phyloP scores from a whole-genome alignment of 805 yeast species.

The Starmerella apicola region DNA sequence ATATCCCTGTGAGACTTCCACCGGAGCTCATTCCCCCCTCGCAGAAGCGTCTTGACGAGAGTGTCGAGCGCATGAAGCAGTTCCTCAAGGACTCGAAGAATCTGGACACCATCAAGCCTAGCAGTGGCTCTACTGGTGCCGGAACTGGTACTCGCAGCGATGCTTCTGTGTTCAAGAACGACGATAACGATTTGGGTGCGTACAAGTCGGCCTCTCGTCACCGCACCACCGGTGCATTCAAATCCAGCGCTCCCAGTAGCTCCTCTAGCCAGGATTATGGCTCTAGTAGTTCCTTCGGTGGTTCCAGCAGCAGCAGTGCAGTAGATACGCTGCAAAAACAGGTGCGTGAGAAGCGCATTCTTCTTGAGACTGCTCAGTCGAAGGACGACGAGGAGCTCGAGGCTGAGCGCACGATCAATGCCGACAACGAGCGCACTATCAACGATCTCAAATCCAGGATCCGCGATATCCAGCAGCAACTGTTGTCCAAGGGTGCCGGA shows the following conservation, averaged over 20 bases:
- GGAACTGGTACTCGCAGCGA: slow-evolving; percentile 28
- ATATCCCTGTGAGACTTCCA: slow-evolving; percentile 71
- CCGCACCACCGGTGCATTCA: slow-evolving; percentile 24
- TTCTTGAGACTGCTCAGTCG: slow-evolving; percentile 55
- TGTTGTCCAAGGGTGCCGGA: slow-evolving; percentile 17
- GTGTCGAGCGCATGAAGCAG: slow-evolving; percentile 58
- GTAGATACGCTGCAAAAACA: slow-evolving; percentile 48
- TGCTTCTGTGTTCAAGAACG: slow-evolving; percentile 49
- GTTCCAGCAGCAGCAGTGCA: slow-evolving; percentile 22
- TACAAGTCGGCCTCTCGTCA: slow-evolving; percentile 55
- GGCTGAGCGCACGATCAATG: slow-evolving; percentile 29
- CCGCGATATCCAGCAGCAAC: slow-evolving; percentile 31
- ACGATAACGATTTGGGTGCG: slow-evolving; percentile 52
- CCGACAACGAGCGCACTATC: slow-evolving; percentile 41
- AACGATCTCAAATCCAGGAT: slow-evolving; percentile 55
- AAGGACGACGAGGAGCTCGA: slow-evolving; percentile 34
- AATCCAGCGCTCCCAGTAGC: slow-evolving; percentile 8
- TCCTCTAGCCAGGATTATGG: not conserved
- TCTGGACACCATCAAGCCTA: slow-evolving; percentile 18
- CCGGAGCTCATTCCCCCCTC: slow-evolving; percentile 87
- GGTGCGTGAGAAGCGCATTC: slow-evolving; percentile 58
- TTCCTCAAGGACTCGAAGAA: slow-evolving; percentile 34
- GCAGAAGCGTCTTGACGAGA: slow-evolving; percentile 56
- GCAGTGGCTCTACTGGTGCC: slow-evolving; percentile 9
- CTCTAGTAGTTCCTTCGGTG: slow-evolving; percentile 1